Conservation (phyloP, 2,329 filamentous ascomycete species). For the Coleophoma cylindrospora region DNA sequence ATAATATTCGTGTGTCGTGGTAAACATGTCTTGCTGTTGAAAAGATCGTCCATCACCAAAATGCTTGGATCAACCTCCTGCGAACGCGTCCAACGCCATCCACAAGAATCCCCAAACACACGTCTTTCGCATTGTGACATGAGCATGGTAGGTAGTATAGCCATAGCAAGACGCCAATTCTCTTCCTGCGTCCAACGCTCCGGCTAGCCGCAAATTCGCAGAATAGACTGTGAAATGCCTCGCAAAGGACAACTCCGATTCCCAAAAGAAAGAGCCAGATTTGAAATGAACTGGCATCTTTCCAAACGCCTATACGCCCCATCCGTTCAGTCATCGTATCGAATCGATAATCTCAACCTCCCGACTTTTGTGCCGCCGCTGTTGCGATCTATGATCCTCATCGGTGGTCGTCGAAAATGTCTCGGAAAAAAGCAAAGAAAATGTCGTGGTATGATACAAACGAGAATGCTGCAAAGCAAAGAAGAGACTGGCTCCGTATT, state of each 20-base stretch:
- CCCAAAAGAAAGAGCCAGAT: conserved; percentile 10
- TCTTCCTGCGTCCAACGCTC: neutral
- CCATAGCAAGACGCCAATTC: conserved; percentile 9
- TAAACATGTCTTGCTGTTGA: too few relatives aligned
- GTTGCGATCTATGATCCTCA: conserved; percentile 20
- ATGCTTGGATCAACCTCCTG: too few relatives aligned
- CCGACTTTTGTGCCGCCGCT: conserved; percentile 26
- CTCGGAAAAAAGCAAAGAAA: conserved; percentile 14
- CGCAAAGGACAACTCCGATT: neutral
- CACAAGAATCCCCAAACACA: too few relatives aligned
- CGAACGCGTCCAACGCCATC: too few relatives aligned
- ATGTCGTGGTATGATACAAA: conserved; percentile 28
- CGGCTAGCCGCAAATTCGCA: neutral
- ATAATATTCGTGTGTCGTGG: too few relatives aligned
- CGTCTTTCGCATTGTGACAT: too few relatives aligned
- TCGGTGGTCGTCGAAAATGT: conserved; percentile 13
- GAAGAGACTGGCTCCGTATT: conserved; percentile 14
- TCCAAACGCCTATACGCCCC: conserved; percentile 17
- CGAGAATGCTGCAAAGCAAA: conserved; percentile 15
- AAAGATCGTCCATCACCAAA: too few relatives aligned
- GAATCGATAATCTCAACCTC: conserved; percentile 16
- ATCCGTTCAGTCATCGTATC: conserved; percentile 24
- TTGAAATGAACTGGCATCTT: conserved; percentile 18
- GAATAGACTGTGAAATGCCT: neutral
- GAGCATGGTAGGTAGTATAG: too few relatives aligned